Evolutionary conservation across 2,329 filamentous ascomycete genomes (phyloP), one percentile per base, ranked within the genome.

Genomic region (Hysterium pulicare): DNA sequence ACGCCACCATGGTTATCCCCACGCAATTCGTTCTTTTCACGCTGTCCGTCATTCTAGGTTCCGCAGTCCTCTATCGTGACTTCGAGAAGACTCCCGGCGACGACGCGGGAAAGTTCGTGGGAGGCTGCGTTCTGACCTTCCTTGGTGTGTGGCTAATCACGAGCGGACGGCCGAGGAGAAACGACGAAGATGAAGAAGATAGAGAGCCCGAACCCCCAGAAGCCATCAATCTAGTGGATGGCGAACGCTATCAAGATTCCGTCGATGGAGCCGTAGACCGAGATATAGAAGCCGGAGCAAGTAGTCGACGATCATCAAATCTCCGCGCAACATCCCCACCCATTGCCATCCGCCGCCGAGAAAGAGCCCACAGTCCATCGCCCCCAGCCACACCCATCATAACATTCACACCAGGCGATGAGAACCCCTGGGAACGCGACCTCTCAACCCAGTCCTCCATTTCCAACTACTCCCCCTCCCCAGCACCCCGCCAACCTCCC

Each of bases 11-110:
- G 64, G 93, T 98, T 54, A 98, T 98, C 49, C 93, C 93, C 0
- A 93, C 93, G 11, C 93, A 98, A 60, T 98, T 98, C 57, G 93
- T 98, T 38, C 80, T 94, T 49, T 98, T 98, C 66, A 98, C 93
- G 0, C 76, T 98, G 6, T 95, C 87, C 5, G 93, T 97, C 49
- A 97, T 98, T 54, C 77, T 95, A 39, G 93, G 93, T 43, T 96
- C 90, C 57, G 91, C 91, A 1, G 78, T 98, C 7, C 71, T 98
- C 5, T 98, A 97, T 63, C 84, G 91, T 38, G 93, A 98, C 65
- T 98, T 98, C 58, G 87, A 97, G 65, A 83, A 86, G 32, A 87
- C 88, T 6, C 86, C 83, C 0, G 69, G 76, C 22, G 76, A 82
- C 36, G 86, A 88, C 57, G 87, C 87, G 2, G 71, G 74, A 43